Base-by-base conservation (phyloP, 2,329 filamentous ascomycete species). In the Exophiala sideris region DNA sequence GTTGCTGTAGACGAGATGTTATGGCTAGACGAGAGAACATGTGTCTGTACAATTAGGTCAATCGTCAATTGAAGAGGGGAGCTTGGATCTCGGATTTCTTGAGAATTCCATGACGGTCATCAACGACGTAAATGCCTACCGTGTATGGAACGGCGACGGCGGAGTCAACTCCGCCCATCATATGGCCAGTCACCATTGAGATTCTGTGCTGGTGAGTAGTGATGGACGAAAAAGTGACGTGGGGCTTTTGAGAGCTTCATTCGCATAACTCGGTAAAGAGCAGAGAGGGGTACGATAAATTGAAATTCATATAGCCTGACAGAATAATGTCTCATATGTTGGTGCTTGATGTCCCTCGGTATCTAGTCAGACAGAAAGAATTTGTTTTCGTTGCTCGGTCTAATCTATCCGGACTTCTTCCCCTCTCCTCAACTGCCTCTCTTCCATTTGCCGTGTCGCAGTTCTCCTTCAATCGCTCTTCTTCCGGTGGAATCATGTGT, bases 371-470 rank as follows among this genome's bases (percentile, higher is more conserved):
- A 18, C 16, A 18, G 2, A 18, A 18, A 18, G 16, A 18, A 18
- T 18, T 18, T 18, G 16, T 18, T 2, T 18, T 18, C 16, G 16
- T 18, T 18, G 16, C 16, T 18, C 16, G 16, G 16, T 18, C 16
- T 18, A 18, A 18, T 18, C 16, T 18, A 18, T 18, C n/a, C 45
- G 45, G 45, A 48, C 45, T 48, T 48, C 45, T 48, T 39, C 45
- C 45, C 45, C 45, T 48, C 14, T 10, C 33, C 41, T 44, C n/a
- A 11, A 24, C 20, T 14, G 10, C 14, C 6, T 7, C 8, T 7
- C 29, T 32, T 8, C 14, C 12, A 20, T 11, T 42, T 32, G 21
- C 20, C 41, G 20, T 32, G 21, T 44, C 41, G 41, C 41, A 24
- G 18, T 44, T 44, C 41, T 44, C n/a, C 41, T 44, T 44, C 21